A percentile compares a stretch with the other conserved stretches of the same genome.
Conservation (phyloP, 768 basidiomycete species). For the Termitomyces sp. region DNA sequence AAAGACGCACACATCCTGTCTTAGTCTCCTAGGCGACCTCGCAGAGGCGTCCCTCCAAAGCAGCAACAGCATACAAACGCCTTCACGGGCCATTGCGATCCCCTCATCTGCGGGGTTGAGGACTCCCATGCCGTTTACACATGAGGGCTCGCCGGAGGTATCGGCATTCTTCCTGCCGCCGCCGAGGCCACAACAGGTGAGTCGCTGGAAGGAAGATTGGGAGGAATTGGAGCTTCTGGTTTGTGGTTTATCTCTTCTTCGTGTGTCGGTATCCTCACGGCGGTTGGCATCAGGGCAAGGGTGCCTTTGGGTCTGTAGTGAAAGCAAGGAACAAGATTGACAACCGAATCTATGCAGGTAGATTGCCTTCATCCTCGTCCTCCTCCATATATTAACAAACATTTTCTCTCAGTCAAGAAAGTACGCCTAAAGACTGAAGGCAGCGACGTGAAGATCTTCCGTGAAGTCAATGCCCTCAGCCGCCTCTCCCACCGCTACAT, state of each 20-base stretch:
- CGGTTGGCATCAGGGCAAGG: constrained; percentile 61
- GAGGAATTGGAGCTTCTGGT: constrained; percentile 88
- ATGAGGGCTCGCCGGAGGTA: constrained; percentile 59
- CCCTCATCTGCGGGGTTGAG: constrained; percentile 38
- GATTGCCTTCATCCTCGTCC: constrained; percentile 19
- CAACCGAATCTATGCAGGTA: constrained; percentile 78
- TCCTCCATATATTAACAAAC: background rate
- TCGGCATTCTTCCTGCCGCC: constrained; percentile 62
- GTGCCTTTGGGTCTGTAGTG: constrained; percentile 92
- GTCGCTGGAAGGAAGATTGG: constrained; percentile 92
- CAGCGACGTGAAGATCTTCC: constrained; percentile 83
- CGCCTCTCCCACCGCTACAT: constrained; percentile 86
- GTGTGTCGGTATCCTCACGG: background rate
- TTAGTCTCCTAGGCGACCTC: constrained; percentile 57
- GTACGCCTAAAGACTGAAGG: constrained; percentile 76
- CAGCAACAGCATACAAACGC: constrained; percentile 18
- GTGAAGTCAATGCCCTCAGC: constrained; percentile 89
- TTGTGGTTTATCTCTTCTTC: constrained; percentile 16
- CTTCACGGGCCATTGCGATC: constrained; percentile 27
- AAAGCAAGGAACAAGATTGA: constrained; percentile 92
- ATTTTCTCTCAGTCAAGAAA: constrained; percentile 68
- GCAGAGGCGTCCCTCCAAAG: constrained; percentile 39
- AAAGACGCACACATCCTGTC: constrained; percentile 56
- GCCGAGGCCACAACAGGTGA: constrained; percentile 48
- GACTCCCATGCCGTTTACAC: constrained; percentile 46